Conservation (phyloP, 2,329 filamentous ascomycete species). For the Aspergillus transmontanensis region DNA sequence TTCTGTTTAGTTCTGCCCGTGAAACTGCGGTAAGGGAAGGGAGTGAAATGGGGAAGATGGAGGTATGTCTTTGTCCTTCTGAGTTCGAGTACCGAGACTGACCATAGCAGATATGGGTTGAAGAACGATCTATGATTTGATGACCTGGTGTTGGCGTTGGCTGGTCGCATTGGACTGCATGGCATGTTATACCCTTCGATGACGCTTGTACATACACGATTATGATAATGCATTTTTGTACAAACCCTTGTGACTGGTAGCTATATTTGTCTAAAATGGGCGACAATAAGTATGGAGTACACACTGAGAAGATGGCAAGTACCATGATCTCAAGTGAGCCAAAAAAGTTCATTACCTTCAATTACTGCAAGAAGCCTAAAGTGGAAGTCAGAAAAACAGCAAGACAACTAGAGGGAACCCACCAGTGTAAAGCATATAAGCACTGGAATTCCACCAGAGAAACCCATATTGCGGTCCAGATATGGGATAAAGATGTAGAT, state of each 20-base stretch:
- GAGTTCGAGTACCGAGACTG: constrained; percentile 8
- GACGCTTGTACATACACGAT: constrained; percentile 1
- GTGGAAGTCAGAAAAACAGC: too few relatives aligned
- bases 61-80: constrained; percentile 63
- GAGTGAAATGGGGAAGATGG: constrained; percentile 87
- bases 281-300: background rate
- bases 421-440: background rate
- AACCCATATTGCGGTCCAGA: too few relatives aligned
- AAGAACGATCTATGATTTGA: constrained; percentile 34
- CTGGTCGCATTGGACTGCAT: constrained; percentile 9
- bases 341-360: background rate
- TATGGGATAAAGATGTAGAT: too few relatives aligned
- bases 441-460: background rate
- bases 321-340: background rate
- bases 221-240: background rate
- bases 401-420: background rate
- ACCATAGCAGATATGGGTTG: constrained; percentile 47
- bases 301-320: background rate
- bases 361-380: background rate
- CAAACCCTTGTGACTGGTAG: background rate
- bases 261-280: background rate
- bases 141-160: constrained; percentile 10
- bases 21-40: constrained; percentile 71
- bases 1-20: constrained; percentile 74
- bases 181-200: constrained; percentile 23